Evolutionary conservation across 345 rosid species (phyloP), one percentile per base, ranked within the genome.

Genomic region (Eucalyptus decipiens): DNA sequence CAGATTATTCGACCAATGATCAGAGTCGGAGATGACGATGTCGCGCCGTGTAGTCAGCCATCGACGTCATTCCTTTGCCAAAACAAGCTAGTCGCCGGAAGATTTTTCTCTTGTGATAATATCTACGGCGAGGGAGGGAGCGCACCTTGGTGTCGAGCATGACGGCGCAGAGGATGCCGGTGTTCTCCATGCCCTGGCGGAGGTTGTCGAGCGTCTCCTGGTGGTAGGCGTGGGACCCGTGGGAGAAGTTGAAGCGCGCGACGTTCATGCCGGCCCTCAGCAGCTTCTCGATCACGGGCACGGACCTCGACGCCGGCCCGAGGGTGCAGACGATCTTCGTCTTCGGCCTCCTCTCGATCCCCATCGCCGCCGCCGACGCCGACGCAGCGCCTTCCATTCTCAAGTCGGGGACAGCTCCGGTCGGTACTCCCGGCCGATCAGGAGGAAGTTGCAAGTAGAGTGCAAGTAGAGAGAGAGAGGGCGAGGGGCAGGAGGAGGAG

Each of bases 281-380:
- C 28, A 97, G 97, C 94, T 97, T 97, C 95, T 97, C 99, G 4
- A 92, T 12, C 99, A 95, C 94, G 21, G 93, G 93, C 21, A 96
- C 92, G 40, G 99, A 96, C 93, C 99, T 93, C 52, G 98, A 97
- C 45, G 97, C 96, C 2, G 99, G 99, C 15, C 99, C 99, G 9
- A 97, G 95, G 6, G 99, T 98, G 91, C 99, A 98, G 3, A 98
- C 98, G 92, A 97, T 97, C 95, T 98, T 97, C 58, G 99, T 97
- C 93, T 98, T 97, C 6, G 99, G 94, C 93, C 90, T 96, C 92
- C 91, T 93, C 94, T 93, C 95, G 54, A 91, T 65, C 92, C 24
- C 56, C 37, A 15, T 80, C 52, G 54, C 76, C 32, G 80, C 43
- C 51, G 51, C 52, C 52, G 51, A 49, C n/a, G 80, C 88, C 81